These are phyloP conservation scores for Hypomyces rosellus DNA, from an alignment of 2,329 filamentous ascomycete genomes.

Conservation along the genomic window DNA sequence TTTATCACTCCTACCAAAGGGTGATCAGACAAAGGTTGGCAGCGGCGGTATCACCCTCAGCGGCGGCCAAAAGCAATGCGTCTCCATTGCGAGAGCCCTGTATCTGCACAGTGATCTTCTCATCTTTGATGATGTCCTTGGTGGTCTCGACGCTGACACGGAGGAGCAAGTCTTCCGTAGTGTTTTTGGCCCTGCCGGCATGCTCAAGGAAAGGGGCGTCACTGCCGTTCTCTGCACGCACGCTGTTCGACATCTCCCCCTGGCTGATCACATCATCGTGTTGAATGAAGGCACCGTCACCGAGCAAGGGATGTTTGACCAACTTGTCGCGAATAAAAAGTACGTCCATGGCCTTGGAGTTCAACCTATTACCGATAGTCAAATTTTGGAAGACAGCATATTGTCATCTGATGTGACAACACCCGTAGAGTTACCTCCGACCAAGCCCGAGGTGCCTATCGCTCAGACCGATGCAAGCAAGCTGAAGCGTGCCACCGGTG, in stretches of 20 bases:
- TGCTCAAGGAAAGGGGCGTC: slow-evolving; percentile 30
- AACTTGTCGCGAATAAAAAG: slow-evolving; percentile 25
- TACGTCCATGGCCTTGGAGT: slow-evolving; percentile 34
- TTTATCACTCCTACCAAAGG: too few species aligned
- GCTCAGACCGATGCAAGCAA: too few species aligned
- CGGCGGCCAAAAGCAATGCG: too few species aligned
- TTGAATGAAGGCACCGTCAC: slow-evolving; percentile 37
- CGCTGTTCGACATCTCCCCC: slow-evolving; percentile 24
- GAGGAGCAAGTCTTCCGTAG: slow-evolving; percentile 37
- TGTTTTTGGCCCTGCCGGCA: slow-evolving; percentile 34
- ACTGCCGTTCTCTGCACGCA: slow-evolving; percentile 38
- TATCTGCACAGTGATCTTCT: too few species aligned
- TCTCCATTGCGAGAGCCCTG: too few species aligned
- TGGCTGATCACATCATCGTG: slow-evolving; percentile 41
- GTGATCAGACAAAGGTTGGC: too few species aligned
- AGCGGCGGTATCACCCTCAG: too few species aligned
- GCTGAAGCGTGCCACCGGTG: too few species aligned
- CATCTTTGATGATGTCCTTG: slow-evolving; percentile 22
- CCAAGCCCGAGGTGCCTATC: too few species aligned
- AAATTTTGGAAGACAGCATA: too few species aligned
- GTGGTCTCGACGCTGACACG: slow-evolving; percentile 39
- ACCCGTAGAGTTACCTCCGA: too few species aligned
- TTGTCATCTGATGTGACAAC: too few species aligned
- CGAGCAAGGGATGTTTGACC: slow-evolving; percentile 32
- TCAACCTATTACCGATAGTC: slow-evolving; percentile 10